Conservation (phyloP, 1,139 yeast genomes). For the Magnusiomyces suaveolens region DNA sequence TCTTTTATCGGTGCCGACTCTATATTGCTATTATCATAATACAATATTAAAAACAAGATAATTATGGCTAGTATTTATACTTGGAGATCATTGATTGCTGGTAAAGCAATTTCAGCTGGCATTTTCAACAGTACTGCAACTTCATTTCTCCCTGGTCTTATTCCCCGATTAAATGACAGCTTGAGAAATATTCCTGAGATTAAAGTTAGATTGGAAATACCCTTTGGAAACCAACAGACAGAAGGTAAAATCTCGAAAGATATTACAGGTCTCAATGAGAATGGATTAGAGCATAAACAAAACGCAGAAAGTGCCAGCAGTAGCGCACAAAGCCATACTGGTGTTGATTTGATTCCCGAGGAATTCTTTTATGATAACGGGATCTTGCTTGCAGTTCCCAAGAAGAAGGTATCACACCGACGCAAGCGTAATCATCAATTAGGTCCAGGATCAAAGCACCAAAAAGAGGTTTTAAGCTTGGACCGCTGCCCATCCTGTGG, state of each 20-base stretch:
- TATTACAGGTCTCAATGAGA: constrained; percentile 4
- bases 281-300: constrained; percentile 1
- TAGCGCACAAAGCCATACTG: background rate
- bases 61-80: background rate
- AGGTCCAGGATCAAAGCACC: constrained; percentile 75
- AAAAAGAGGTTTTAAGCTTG: constrained; percentile 63
- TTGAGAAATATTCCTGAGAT: constrained; percentile 14
- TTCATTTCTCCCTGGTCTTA: constrained; percentile 14
- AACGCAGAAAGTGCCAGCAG: background rate
- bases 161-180: constrained; percentile 18
- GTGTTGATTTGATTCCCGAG: constrained; percentile 9
- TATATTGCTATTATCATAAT: no score
- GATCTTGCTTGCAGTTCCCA: constrained; percentile 77
- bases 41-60: background rate
- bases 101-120: background rate
- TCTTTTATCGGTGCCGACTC: no score
- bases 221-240: constrained; percentile 15
- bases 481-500: constrained; percentile 96
- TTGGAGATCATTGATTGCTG: background rate
- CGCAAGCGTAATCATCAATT: constrained; percentile 75
- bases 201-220: constrained; percentile 10
- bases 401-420: constrained; percentile 80
- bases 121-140: background rate
- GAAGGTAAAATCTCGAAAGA: constrained; percentile 10
- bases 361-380: constrained; percentile 34